Base-by-base conservation (phyloP, 2,329 filamentous ascomycete genomes). In the Neofusicoccum sp. region DNA sequence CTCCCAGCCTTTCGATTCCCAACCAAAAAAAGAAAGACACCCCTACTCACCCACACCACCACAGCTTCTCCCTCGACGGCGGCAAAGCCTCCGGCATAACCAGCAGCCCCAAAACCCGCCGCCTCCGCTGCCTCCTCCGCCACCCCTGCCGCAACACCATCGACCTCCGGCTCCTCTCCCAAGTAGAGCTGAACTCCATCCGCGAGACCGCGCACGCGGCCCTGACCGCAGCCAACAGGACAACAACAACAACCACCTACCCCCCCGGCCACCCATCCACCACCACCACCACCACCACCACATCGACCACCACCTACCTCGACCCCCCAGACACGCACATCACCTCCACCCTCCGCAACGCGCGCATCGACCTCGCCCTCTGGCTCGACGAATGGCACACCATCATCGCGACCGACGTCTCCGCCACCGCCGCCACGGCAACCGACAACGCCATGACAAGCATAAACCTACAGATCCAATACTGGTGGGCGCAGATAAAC, bases 401-500 rank as follows among this genome's bases (percentile, higher is more conserved):
- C 12, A 68, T 75, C 3, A 63, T 70, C 4, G 66, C 65, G 11
- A 38, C n/a, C 28, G 60, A 36, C 36, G 41, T 62, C 45, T n/a
- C 53, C 6, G 47, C 44, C 4, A 16, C n/a, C 28, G 16, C n/a
- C 33, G 24, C 14, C 47, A 58, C n/a, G 34, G 49, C 16, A 24
- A 30, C 24, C 36, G 76, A 78, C 43, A 70, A 68, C 33, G 71
- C 74, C 1, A 76, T 73, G 56, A 68, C 80, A 0, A 63, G 78
- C 0, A 69, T 79, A 4, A 83, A 83, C 20, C 69, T 84, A 1
- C 74, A 75, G 2, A 78, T 84, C 0, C 82, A 84, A 64, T 77
- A 78, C 61, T 80, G 80, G 63, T 85, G 82, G 82, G 78, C 80
- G 1, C 75, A 81, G 14, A 79, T 81, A 44, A 83, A 82, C 66